These are phyloP conservation scores for Ogataea nitratoaversa DNA, from an alignment of 805 yeast genomes.

Conservation along the genomic window DNA sequence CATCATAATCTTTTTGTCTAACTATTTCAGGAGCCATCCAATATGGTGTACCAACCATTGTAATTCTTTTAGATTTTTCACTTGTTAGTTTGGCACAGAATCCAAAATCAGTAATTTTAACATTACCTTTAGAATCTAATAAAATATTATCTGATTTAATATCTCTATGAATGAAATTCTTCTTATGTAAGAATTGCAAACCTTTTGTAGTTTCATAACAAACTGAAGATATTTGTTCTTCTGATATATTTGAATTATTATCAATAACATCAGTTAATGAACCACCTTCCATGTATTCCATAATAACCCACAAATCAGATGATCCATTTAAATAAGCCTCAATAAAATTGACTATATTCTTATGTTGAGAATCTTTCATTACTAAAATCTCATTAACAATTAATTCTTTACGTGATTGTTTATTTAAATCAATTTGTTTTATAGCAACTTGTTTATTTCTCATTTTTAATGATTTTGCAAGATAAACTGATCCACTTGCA, in stretches of 20 bases:
- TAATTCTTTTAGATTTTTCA: constrained; percentile 80
- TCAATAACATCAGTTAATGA: constrained; percentile 94
- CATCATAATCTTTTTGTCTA: constrained; percentile 89
- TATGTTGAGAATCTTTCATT: constrained; percentile 93
- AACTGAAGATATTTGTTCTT: constrained; percentile 86
- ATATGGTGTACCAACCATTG: constrained; percentile 99
- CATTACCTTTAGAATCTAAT: constrained; percentile 74
- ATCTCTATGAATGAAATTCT: constrained; percentile 93
- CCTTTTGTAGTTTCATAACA: constrained; percentile 91
- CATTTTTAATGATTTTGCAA: constrained; percentile 60
- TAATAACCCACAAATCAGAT: constrained; percentile 93
- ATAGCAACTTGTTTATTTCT: constrained; percentile 77
- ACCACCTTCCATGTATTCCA: constrained; percentile 99
- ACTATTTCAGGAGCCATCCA: constrained; percentile 99
- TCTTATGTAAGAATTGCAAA: constrained; percentile 83
- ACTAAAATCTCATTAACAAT: constrained; percentile 94
- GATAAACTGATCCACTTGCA: constrained; percentile 92
- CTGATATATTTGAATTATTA: constrained; percentile 73
- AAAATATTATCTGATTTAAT: constrained; percentile 95
- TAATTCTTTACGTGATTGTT: constrained; percentile 91
- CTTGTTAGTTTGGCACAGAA: constrained; percentile 93
- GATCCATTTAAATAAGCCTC: constrained; percentile 82
- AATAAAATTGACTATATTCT: constrained; percentile 89
- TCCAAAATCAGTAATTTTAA: constrained; percentile 91
- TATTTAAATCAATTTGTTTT: constrained; percentile 88